A percentile compares a stretch with the other conserved stretches of the same genome.
Conservation (phyloP, 1,284 basidiomycete genomes). For the Wallemia ichthyophaga region DNA sequence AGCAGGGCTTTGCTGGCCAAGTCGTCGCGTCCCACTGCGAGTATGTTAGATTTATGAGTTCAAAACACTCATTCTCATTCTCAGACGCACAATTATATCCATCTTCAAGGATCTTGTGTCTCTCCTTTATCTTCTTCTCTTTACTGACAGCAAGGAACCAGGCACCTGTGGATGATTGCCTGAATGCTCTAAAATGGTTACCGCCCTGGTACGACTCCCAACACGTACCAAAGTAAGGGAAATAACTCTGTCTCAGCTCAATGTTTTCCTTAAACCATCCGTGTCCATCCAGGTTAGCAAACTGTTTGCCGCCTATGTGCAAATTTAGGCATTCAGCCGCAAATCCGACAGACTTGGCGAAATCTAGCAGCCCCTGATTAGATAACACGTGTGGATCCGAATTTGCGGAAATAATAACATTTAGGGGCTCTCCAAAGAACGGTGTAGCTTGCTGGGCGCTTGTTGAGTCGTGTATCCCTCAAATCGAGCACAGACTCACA, state of each 20-base stretch:
- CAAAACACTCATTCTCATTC: too few relatives aligned
- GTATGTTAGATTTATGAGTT: neutral
- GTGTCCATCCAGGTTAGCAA: conserved; percentile 28
- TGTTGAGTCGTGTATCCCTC: too few relatives aligned
- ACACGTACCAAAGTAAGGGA: conserved; percentile 45
- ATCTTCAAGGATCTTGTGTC: neutral
- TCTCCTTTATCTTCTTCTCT: neutral
- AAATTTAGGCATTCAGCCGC: neutral
- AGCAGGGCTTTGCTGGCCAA: neutral
- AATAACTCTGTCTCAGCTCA: conserved; percentile 49
- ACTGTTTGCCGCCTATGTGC: neutral
- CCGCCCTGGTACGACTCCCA: conserved; percentile 62
- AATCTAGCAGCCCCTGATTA: neutral
- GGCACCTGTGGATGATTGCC: conserved; percentile 32
- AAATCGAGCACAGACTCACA: too few relatives aligned
- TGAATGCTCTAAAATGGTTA: conserved; percentile 70
- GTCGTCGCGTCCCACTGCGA: neutral
- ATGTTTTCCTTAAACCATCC: conserved; percentile 55
- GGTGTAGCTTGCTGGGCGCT: neutral
- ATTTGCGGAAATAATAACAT: conserved; percentile 50
- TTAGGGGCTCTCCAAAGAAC: conserved; percentile 56
- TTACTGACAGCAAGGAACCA: neutral
- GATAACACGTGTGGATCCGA: conserved; percentile 33
- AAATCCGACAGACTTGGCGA: neutral
- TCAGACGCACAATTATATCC: neutral